Evolutionary conservation across 192 early-diverging fungal species (phyloP).

Genomic region (Thamnidium elegans): DNA sequence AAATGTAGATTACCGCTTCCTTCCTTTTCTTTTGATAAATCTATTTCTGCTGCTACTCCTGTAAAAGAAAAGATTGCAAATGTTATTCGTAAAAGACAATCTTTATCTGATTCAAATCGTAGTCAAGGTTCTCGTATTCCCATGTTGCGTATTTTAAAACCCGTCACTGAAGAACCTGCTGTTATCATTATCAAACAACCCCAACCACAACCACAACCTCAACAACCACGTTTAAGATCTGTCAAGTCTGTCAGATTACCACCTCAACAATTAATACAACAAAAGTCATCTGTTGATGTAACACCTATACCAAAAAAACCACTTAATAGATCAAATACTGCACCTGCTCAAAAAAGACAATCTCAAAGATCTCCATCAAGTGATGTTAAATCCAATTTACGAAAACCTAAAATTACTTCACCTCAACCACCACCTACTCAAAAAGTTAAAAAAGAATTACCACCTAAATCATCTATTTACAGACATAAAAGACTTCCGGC

Average conservation of each 20-base stretch:
- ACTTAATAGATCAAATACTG: neutral
- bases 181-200: neutral
- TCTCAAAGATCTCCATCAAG: neutral
- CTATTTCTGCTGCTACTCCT: constrained; percentile 7
- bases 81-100: constrained; percentile 27
- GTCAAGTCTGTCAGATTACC: constrained; percentile 6
- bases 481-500: constrained; percentile 20
- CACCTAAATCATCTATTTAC: constrained; percentile 13
- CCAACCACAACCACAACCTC: too few relatives aligned
- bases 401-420: constrained; percentile 2
- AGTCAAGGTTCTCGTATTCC: constrained; percentile 35
- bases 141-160: constrained; percentile 3
- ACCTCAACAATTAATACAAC: too few relatives aligned
- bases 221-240: neutral
- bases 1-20: constrained; percentile 28
- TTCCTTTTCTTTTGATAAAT: constrained; percentile 13
- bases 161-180: neutral
- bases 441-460: constrained; percentile 1
- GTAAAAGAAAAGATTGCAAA: constrained; percentile 20
- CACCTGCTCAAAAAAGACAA: neutral
- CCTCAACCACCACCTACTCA: neutral
- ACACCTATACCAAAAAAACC: neutral
- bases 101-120: constrained; percentile 22
- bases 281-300: neutral
- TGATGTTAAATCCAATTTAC: neutral